These are phyloP conservation scores for Fusarium heterosporum DNA, from an alignment of 2,329 filamentous ascomycete genomes.

Conservation along the genomic window DNA sequence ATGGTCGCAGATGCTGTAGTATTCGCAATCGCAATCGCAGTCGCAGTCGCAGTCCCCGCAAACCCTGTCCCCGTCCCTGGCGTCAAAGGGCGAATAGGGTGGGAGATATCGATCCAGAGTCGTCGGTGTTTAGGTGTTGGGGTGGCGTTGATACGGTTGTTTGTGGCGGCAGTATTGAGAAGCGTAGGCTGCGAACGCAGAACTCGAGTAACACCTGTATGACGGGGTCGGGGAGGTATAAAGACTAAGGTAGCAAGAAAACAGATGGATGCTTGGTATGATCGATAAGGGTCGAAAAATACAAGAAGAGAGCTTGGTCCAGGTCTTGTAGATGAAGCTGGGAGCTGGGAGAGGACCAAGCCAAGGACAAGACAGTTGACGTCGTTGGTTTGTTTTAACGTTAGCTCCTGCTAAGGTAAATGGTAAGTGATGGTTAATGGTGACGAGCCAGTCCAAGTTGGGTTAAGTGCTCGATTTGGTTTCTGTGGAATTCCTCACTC, in stretches of 20 bases:
- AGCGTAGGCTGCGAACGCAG: constrained; percentile 13
- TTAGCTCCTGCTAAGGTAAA: not conserved
- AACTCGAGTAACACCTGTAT: constrained; percentile 9
- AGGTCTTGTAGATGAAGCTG: constrained; percentile 23
- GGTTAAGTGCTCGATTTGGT: constrained; percentile 38
- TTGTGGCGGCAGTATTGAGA: constrained; percentile 9
- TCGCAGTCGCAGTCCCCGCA: not conserved
- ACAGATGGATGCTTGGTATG: not conserved
- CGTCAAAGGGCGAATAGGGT: not conserved
- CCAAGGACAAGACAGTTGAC: constrained; percentile 39
- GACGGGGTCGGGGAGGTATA: not conserved
- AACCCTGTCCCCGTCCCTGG: not conserved
- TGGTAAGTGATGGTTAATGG: constrained; percentile 19
- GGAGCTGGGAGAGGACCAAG: constrained; percentile 15
- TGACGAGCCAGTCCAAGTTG: constrained; percentile 31
- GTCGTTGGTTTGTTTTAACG: constrained; percentile 41
- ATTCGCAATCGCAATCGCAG: constrained; percentile 1
- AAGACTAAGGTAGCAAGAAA: not conserved
- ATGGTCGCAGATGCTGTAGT: constrained; percentile 6
- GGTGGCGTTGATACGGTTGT: constrained; percentile 29
- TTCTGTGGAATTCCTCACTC: constrained; percentile 28
- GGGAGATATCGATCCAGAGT: constrained; percentile 7
- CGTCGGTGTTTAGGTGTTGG: constrained; percentile 16
- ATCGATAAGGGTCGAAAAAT: constrained; percentile 4
- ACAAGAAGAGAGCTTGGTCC: not conserved